Evolutionary conservation across 2,329 filamentous ascomycete species (phyloP).

Genomic region (Alternaria alternata): DNA sequence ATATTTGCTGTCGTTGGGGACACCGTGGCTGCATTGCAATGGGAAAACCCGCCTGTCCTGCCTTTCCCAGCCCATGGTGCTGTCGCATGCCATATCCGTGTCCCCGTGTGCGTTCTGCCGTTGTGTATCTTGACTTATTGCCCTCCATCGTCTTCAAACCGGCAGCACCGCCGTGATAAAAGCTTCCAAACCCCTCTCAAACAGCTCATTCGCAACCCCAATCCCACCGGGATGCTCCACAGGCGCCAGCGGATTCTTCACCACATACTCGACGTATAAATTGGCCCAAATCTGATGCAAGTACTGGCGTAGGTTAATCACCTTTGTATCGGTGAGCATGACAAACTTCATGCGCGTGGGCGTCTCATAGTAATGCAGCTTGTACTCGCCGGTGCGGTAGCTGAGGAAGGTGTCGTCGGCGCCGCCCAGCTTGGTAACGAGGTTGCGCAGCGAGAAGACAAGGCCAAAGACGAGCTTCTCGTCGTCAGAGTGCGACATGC

Average conservation of each 20-base stretch:
- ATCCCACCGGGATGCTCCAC: slow-evolving; percentile 68
- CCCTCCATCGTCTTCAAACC: slow-evolving; percentile 27
- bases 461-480: slow-evolving; percentile 98
- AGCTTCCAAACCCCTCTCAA: slow-evolving; percentile 74
- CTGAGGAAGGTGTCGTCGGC: slow-evolving; percentile 92
- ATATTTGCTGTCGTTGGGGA: not conserved
- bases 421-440: slow-evolving; percentile 93
- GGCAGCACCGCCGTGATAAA: slow-evolving; percentile 67
- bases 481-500: slow-evolving; percentile 74
- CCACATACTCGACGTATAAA: slow-evolving; percentile 91
- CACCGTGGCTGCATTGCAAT: not conserved
- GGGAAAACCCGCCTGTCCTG: not conserved
- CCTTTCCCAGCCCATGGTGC: not conserved
- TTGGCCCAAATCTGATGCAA: slow-evolving; percentile 99
- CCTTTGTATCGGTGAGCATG: slow-evolving; percentile 90
- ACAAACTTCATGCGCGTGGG: slow-evolving; percentile 95
- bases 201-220: slow-evolving; percentile 71
- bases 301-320: slow-evolving; percentile 89
- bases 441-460: slow-evolving; percentile 94
- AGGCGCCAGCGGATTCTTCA: slow-evolving; percentile 70
- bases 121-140: not conserved
- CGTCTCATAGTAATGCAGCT: slow-evolving; percentile 98
- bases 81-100: not conserved
- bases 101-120: not conserved
- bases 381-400: slow-evolving; percentile 93